Evolutionary conservation across 2,329 filamentous ascomycete species (phyloP).

Genomic region (Alternaria conjuncta): DNA sequence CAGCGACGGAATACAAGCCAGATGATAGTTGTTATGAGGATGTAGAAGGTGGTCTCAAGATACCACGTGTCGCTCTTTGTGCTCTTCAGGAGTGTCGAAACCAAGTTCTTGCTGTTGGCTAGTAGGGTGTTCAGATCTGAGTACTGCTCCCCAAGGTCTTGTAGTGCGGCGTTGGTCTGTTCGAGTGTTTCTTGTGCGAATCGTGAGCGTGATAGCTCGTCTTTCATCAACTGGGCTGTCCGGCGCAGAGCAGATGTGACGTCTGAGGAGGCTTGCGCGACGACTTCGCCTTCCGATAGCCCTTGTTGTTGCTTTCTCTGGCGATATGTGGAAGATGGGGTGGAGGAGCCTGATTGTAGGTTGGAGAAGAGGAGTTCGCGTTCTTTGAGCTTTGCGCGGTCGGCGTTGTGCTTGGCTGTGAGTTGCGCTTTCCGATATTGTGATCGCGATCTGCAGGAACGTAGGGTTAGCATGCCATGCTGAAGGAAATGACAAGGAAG

Average conservation of each 20-base stretch:
- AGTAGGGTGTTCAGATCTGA: constrained; percentile 79
- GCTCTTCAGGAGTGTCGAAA: constrained; percentile 79
- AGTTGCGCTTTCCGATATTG: constrained; percentile 85
- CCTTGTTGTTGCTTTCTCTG: constrained; percentile 53
- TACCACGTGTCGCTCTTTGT: constrained; percentile 99
- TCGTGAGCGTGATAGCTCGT: constrained; percentile 82
- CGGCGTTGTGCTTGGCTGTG: constrained; percentile 75
- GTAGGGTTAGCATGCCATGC: constrained; percentile 2
- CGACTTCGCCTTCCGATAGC: constrained; percentile 73
- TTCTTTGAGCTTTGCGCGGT: constrained; percentile 76
- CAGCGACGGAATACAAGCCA: constrained; percentile 89
- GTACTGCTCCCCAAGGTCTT: constrained; percentile 81
- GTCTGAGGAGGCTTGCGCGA: constrained; percentile 77
- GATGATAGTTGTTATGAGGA: constrained; percentile 75
- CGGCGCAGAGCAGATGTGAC: constrained; percentile 83
- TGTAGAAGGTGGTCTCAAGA: constrained; percentile 84
- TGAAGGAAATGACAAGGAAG: too few relatives aligned
- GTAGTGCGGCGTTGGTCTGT: constrained; percentile 82
- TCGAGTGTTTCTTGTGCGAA: constrained; percentile 90
- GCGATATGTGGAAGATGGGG: constrained; percentile 45
- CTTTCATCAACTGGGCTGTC: constrained; percentile 85
- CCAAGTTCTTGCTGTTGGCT: constrained; percentile 73
- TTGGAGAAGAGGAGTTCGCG: constrained; percentile 75
- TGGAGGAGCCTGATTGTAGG: constrained; percentile 57
- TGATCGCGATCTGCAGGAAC: constrained; percentile 58